Evolutionary conservation across 805 yeast species (phyloP).

Genomic region (Yarrowia porcina): DNA sequence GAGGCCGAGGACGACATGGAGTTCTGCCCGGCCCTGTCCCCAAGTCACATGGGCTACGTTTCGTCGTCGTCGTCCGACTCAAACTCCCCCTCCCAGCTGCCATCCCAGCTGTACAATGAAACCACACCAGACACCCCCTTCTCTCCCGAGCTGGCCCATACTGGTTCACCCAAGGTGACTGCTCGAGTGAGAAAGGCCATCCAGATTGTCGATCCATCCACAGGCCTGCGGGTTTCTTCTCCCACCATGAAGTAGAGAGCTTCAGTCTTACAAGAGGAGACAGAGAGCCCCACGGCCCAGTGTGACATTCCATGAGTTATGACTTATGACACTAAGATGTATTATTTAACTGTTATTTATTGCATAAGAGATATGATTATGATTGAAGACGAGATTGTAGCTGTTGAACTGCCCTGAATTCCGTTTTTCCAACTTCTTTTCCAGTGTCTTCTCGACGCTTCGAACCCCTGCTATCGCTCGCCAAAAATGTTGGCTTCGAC

Average conservation of each 20-base stretch:
- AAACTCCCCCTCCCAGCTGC: slow-evolving; percentile 17
- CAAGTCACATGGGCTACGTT: slow-evolving; percentile 15
- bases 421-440: not conserved
- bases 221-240: slow-evolving; percentile 39
- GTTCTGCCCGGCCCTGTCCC: slow-evolving; percentile 53
- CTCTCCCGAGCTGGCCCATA: slow-evolving; percentile 4
- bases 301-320: slow-evolving; percentile 19
- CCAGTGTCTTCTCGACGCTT: not conserved
- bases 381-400: not conserved
- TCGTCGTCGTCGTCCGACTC: slow-evolving; percentile 18
- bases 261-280: not conserved
- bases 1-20: slow-evolving; percentile 69
- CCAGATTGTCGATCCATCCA: slow-evolving; percentile 56
- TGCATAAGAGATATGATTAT: slow-evolving; percentile 24
- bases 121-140: slow-evolving; percentile 12
- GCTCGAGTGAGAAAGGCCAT: slow-evolving; percentile 37
- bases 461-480: not conserved
- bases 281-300: not conserved
- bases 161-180: slow-evolving; percentile 24
- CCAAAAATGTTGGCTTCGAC: too few species aligned
- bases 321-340: slow-evolving; percentile 21
- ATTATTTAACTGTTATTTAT: slow-evolving; percentile 23
- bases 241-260: slow-evolving; percentile 14
- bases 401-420: not conserved
- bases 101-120: slow-evolving; percentile 13